A percentile compares a stretch with the other conserved stretches of the same genome.
Conservation (phyloP, 1,284 basidiomycete species). For the Pterulicium gracile region DNA sequence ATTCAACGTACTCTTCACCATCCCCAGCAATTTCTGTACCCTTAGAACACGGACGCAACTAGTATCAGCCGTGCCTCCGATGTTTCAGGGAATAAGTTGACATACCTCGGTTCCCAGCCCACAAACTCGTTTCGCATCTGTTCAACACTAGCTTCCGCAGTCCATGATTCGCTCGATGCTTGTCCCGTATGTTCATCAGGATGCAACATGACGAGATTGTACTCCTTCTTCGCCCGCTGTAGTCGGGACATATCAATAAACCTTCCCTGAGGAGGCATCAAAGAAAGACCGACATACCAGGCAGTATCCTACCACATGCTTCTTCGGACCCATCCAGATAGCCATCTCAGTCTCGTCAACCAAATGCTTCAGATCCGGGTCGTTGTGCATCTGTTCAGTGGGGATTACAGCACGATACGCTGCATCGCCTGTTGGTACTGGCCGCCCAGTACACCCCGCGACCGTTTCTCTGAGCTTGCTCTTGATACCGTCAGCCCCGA, state of each 20-base stretch:
- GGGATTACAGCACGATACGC: constrained; percentile 46
- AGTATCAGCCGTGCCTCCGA: too few relatives aligned
- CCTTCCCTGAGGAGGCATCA: too few relatives aligned
- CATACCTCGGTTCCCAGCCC: constrained; percentile 21
- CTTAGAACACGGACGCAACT: too few relatives aligned
- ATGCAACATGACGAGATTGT: constrained; percentile 21
- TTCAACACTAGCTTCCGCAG: constrained; percentile 18
- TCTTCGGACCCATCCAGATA: constrained; percentile 35
- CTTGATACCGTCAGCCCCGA: constrained; percentile 27
- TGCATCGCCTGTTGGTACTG: constrained; percentile 43
- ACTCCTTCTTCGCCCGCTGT: constrained; percentile 17
- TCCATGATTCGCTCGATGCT: constrained; percentile 19
- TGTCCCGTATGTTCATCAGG: constrained; percentile 18
- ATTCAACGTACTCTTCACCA: constrained; percentile 19
- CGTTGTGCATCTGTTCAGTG: constrained; percentile 29
- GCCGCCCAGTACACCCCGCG: constrained; percentile 25
- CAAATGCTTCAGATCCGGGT: constrained; percentile 34
- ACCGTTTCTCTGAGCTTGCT: constrained; percentile 27
- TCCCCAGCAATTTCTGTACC: constrained; percentile 18
- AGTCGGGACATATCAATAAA: too few relatives aligned
- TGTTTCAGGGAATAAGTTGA: background rate
- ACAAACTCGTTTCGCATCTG: constrained; percentile 14
- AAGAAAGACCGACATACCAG: constrained; percentile 25
- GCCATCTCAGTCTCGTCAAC: constrained; percentile 28
- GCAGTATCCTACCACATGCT: constrained; percentile 33